Percentiles rank a stretch among this genome's conserved stretches.
Conservation (phyloP, 768 basidiomycete genomes). For the Hypholoma sublateritium region DNA sequence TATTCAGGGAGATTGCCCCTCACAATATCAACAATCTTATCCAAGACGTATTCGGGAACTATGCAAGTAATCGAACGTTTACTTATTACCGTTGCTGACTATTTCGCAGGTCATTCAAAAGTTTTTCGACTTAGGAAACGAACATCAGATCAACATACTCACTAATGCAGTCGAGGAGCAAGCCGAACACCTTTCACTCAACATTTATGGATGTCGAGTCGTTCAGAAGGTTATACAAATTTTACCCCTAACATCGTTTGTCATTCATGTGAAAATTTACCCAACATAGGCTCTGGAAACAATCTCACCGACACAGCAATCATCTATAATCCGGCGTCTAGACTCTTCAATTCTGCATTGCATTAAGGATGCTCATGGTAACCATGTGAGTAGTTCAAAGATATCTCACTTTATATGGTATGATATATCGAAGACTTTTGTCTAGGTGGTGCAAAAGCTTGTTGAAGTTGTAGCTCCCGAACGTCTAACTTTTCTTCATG, state of each 20-base stretch:
- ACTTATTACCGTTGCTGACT: neutral
- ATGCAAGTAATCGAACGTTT: slow-evolving; percentile 50
- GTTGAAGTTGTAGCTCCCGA: slow-evolving; percentile 80
- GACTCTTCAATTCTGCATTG: slow-evolving; percentile 80
- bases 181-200: slow-evolving; percentile 72
- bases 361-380: slow-evolving; percentile 90
- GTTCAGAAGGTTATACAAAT: slow-evolving; percentile 73
- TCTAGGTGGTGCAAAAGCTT: slow-evolving; percentile 83
- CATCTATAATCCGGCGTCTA: slow-evolving; percentile 71
- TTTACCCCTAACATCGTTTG: neutral
- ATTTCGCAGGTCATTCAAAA: slow-evolving; percentile 83
- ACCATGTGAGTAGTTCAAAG: slow-evolving; percentile 70
- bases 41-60: slow-evolving; percentile 95
- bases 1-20: slow-evolving; percentile 90
- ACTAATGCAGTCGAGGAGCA: slow-evolving; percentile 76
- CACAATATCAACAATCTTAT: slow-evolving; percentile 72
- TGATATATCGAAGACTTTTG: slow-evolving; percentile 5
- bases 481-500: slow-evolving; percentile 69
- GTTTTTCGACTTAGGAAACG: slow-evolving; percentile 84
- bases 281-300: slow-evolving; percentile 74
- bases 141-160: slow-evolving; percentile 68
- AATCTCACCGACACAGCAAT: slow-evolving; percentile 77
- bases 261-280: neutral
- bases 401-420: neutral
- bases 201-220: slow-evolving; percentile 97